These are phyloP conservation scores for Penicillium samsonianum DNA, from an alignment of 495 filamentous ascomycete genomes.

Conservation along the genomic window DNA sequence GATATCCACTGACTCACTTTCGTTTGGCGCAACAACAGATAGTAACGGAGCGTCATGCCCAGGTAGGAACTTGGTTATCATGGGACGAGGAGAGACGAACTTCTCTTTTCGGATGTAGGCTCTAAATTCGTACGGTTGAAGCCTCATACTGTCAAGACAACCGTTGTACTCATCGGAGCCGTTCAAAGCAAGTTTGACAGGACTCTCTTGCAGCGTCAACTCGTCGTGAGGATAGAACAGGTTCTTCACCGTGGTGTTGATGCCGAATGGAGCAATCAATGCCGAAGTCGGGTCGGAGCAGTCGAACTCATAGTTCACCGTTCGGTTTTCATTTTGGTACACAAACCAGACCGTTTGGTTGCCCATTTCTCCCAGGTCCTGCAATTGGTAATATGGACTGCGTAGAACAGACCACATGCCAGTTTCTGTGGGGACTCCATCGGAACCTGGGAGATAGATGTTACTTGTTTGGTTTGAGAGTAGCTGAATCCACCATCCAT, in stretches of 20 bases:
- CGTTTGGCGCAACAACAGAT: slow-evolving; percentile 47
- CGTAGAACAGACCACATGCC: slow-evolving; percentile 69
- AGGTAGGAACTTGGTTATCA: slow-evolving; percentile 65
- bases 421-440: slow-evolving; percentile 57
- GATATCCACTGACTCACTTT: slow-evolving; percentile 50
- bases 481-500: slow-evolving; percentile 61
- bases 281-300: slow-evolving; percentile 51
- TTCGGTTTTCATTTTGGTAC: slow-evolving; percentile 62
- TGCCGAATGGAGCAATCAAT: slow-evolving; percentile 60
- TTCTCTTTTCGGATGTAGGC: slow-evolving; percentile 59
- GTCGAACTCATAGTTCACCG: slow-evolving; percentile 61
- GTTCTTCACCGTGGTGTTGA: slow-evolving; percentile 60
- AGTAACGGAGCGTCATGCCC: slow-evolving; percentile 63
- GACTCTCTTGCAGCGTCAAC: slow-evolving; percentile 44
- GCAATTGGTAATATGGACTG: slow-evolving; percentile 48
- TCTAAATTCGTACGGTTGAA: slow-evolving; percentile 62
- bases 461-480: slow-evolving; percentile 61
- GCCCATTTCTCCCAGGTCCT: slow-evolving; percentile 50
- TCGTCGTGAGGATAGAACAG: slow-evolving; percentile 68
- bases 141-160: slow-evolving; percentile 54
- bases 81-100: slow-evolving; percentile 57
- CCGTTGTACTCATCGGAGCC: slow-evolving; percentile 53
- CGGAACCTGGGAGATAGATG: slow-evolving; percentile 55
- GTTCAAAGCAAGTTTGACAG: slow-evolving; percentile 44
- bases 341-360: slow-evolving; percentile 67